These are phyloP conservation scores for Xylaria flabelliformis DNA, from an alignment of 495 filamentous ascomycete species.

Conservation along the genomic window DNA sequence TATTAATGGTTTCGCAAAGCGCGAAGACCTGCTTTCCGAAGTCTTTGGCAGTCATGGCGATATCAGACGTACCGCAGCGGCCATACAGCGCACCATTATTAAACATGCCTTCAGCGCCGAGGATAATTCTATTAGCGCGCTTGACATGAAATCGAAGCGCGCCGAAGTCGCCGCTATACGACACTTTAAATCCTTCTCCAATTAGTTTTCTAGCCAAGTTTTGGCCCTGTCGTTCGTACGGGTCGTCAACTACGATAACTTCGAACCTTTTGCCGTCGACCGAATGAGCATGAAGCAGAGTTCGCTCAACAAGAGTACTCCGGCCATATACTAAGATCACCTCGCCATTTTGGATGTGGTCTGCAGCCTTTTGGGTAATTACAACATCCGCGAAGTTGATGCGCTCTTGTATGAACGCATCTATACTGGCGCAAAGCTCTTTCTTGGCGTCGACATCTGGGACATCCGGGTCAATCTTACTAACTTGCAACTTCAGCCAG, in stretches of 20 bases:
- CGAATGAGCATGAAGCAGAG: constrained; percentile 71
- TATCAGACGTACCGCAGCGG: constrained; percentile 82
- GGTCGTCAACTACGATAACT: constrained; percentile 87
- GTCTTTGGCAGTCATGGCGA: constrained; percentile 85
- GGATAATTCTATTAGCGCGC: constrained; percentile 77
- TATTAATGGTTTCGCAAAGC: constrained; percentile 94
- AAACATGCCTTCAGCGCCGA: constrained; percentile 91
- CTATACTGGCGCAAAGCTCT: constrained; percentile 77
- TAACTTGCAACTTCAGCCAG: constrained; percentile 87
- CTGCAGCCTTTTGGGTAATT: constrained; percentile 75
- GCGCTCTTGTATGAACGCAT: constrained; percentile 87
- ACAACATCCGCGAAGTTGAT: constrained; percentile 85
- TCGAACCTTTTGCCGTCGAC: constrained; percentile 70
- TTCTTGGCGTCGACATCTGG: constrained; percentile 80
- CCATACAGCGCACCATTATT: constrained; percentile 88
- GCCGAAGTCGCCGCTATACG: constrained; percentile 78
- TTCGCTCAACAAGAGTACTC: constrained; percentile 80
- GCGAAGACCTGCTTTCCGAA: constrained; percentile 81
- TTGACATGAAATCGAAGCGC: constrained; percentile 74
- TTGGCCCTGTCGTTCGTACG: constrained; percentile 74
- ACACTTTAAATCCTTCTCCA: constrained; percentile 71
- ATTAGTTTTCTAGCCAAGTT: constrained; percentile 72
- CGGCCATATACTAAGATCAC: constrained; percentile 90
- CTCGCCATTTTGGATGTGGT: constrained; percentile 75
- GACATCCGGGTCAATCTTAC: constrained; percentile 80